Evolutionary conservation across 306 rosid species (phyloP).

Genomic region (Vigna nakashimae): DNA sequence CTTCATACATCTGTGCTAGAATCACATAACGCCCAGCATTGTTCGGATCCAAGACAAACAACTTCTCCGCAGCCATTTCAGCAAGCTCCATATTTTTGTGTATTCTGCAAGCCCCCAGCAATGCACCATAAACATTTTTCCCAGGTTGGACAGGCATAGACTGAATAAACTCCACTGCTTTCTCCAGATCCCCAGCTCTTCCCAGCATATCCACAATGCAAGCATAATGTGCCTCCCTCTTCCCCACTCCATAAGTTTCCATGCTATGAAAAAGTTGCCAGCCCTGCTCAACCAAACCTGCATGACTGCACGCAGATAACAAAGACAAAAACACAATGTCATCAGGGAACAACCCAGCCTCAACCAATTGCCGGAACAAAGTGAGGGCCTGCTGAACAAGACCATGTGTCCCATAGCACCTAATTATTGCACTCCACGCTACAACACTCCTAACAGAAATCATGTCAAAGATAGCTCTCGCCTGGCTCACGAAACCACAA

Average conservation of each 20-base stretch:
- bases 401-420: constrained; percentile 82
- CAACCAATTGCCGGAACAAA: constrained; percentile 61
- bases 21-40: constrained; percentile 69
- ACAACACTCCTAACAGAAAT: constrained; percentile 54
- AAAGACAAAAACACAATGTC: constrained; percentile 62
- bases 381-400: constrained; percentile 62
- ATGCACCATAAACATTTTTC: constrained; percentile 77
- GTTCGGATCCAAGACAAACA: constrained; percentile 67
- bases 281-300: constrained; percentile 69
- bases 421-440: constrained; percentile 75
- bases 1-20: constrained; percentile 81
- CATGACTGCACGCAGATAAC: constrained; percentile 80
- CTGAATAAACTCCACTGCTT: constrained; percentile 62
- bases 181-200: constrained; percentile 71
- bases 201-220: constrained; percentile 85
- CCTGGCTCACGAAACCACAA: constrained; percentile 66
- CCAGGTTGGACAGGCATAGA: constrained; percentile 78
- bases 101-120: constrained; percentile 83
- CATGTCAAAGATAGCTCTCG: constrained; percentile 60
- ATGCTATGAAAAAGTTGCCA: constrained; percentile 60
- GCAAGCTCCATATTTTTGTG: constrained; percentile 72
- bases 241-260: constrained; percentile 65
- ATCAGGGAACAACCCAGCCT: constrained; percentile 55
- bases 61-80: constrained; percentile 68
- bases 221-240: constrained; percentile 71